A percentile compares a stretch with the other conserved stretches of the same genome.
These are phyloP conservation scores for Kluyveromyces marxianus DNA, from an alignment of 1,139 yeast species.

Conservation along the genomic window DNA sequence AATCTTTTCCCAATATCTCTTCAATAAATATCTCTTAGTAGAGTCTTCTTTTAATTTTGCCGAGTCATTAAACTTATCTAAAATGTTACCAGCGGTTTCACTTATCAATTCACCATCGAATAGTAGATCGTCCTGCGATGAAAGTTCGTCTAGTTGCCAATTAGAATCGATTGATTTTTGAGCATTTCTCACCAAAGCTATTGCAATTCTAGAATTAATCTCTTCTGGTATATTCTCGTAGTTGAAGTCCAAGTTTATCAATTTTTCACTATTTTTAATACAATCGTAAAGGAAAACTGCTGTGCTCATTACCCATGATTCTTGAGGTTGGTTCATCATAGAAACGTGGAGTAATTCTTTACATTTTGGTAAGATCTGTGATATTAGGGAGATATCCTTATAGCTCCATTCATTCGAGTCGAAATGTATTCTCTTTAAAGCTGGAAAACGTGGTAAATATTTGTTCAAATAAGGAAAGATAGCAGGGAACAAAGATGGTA, in stretches of 20 bases:
- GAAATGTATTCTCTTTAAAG: constrained; percentile 65
- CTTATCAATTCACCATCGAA: constrained; percentile 53
- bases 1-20: constrained; percentile 46
- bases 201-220: constrained; percentile 69
- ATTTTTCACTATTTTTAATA: constrained; percentile 53
- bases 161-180: constrained; percentile 48
- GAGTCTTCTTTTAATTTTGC: constrained; percentile 30
- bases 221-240: constrained; percentile 60
- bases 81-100: constrained; percentile 57
- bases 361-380: constrained; percentile 65
- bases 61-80: constrained; percentile 32
- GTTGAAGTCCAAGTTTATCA: constrained; percentile 69
- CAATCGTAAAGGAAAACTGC: constrained; percentile 67
- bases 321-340: constrained; percentile 41
- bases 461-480: constrained; percentile 54
- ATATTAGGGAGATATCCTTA: constrained; percentile 57
- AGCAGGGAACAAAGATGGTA: constrained; percentile 68
- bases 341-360: constrained; percentile 69
- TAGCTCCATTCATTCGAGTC: constrained; percentile 64
- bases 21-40: constrained; percentile 34
- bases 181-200: constrained; percentile 78
- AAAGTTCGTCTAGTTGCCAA: constrained; percentile 27
- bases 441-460: constrained; percentile 57
- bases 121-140: constrained; percentile 40
- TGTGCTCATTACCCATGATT: constrained; percentile 40